Conservation (phyloP, 371 early-diverging fungal genomes). For the Zopfochytrium polystomum region DNA sequence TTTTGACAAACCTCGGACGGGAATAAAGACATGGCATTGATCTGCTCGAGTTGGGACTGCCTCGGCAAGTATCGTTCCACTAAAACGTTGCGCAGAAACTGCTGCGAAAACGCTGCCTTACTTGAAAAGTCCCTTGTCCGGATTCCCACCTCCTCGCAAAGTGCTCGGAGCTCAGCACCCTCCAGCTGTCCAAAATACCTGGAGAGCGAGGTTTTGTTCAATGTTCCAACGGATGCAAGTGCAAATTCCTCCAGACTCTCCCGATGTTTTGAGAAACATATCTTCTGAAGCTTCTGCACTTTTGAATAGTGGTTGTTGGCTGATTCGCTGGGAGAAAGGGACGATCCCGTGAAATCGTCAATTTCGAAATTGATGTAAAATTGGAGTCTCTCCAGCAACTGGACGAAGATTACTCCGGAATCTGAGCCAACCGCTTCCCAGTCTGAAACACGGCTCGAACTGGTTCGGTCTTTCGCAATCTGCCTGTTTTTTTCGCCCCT, state of each 20-base stretch:
- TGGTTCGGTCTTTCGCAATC: neutral
- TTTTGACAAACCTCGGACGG: conserved; percentile 66
- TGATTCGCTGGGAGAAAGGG: conserved; percentile 66
- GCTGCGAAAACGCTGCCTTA: conserved; percentile 11
- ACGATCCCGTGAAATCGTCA: conserved; percentile 75
- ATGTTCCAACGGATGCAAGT: conserved; percentile 65
- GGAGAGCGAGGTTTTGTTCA: conserved; percentile 63
- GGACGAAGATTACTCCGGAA: conserved; percentile 48
- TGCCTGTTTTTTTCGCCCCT: conserved; percentile 50
- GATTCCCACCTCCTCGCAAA: conserved; percentile 60
- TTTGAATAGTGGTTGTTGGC: conserved; percentile 58
- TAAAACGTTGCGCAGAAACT: conserved; percentile 32
- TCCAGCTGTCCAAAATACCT: conserved; percentile 57
- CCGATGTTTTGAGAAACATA: conserved; percentile 64
- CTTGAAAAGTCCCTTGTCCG: conserved; percentile 49
- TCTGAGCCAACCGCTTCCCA: conserved; percentile 16
- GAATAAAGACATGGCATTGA: conserved; percentile 71
- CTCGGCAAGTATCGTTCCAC: conserved; percentile 59
- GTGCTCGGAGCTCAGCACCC: conserved; percentile 48
- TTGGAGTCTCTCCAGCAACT: conserved; percentile 60
- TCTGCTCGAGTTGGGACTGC: conserved; percentile 63
- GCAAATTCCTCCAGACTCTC: conserved; percentile 63
- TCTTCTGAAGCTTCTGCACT: conserved; percentile 67
- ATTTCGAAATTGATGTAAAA: conserved; percentile 77
- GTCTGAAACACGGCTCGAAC: conserved; percentile 9